A percentile compares a stretch with the other conserved stretches of the same genome.
These are phyloP conservation scores for Lactifluus rugatus DNA, from an alignment of 768 basidiomycete genomes.

Conservation along the genomic window DNA sequence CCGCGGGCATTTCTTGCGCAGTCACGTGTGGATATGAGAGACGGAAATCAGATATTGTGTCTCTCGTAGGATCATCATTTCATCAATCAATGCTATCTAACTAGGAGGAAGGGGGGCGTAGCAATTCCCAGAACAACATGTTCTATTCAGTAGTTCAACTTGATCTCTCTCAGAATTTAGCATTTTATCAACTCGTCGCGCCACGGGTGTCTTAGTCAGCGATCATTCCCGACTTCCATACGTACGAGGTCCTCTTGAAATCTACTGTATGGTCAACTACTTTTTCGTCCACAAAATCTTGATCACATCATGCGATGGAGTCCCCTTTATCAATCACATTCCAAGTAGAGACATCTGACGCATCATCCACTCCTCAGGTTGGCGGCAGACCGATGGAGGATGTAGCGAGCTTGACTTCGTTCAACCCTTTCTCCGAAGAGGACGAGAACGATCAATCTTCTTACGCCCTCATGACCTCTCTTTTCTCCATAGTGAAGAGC, in stretches of 20 bases:
- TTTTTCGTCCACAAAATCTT: not conserved
- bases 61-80: too few relatives aligned
- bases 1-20: too few relatives aligned
- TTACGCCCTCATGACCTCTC: constrained; percentile 71
- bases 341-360: constrained; percentile 29
- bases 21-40: not conserved
- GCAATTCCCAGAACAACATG: too few relatives aligned
- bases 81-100: not conserved
- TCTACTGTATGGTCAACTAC: not conserved
- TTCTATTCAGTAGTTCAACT: too few relatives aligned
- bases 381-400: constrained; percentile 50
- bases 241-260: not conserved
- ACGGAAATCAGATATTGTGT: too few relatives aligned
- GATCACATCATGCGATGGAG: constrained; percentile 12
- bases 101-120: not conserved
- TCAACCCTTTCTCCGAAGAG: constrained; percentile 89
- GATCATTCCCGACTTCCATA: not conserved
- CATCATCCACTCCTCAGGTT: constrained; percentile 52
- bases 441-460: constrained; percentile 85
- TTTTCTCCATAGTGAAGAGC: constrained; percentile 75
- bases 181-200: not conserved
- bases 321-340: not conserved
- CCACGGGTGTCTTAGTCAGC: constrained; percentile 1
- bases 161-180: not conserved
- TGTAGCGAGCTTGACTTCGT: constrained; percentile 68